phyloP scores from a whole-genome alignment of 169 alveolate species.

The Plasmodium inui region DNA sequence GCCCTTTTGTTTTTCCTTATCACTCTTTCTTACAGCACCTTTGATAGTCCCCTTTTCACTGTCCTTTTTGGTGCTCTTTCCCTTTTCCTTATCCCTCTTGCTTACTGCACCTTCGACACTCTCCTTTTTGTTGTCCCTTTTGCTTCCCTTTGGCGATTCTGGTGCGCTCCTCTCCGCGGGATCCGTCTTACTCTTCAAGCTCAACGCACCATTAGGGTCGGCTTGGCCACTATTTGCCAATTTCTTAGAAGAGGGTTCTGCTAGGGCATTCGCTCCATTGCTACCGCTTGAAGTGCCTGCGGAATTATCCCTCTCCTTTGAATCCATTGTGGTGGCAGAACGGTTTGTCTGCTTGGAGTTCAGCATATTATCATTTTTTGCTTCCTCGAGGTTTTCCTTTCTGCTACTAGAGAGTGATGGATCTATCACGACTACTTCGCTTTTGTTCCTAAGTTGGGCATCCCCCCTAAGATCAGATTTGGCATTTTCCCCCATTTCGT shows the following conservation, averaged over 20 bases:
- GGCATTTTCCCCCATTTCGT: neutral
- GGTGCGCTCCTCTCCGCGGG: neutral
- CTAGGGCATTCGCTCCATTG: neutral
- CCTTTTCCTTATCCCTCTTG: neutral
- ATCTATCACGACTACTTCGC: neutral
- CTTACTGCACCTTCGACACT: neutral
- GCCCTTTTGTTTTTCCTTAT: neutral
- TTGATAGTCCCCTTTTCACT: too few species aligned
- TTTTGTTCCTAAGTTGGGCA: neutral
- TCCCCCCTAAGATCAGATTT: neutral
- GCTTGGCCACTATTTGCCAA: neutral
- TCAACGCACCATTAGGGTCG: neutral
- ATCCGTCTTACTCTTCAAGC: neutral
- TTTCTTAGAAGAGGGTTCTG: neutral
- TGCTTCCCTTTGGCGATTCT: neutral
- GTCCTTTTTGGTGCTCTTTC: neutral
- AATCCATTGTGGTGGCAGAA: neutral
- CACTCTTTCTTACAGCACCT: too few species aligned
- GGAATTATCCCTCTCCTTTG: neutral
- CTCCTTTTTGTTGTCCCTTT: neutral
- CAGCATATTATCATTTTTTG: neutral
- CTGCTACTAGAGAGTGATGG: neutral
- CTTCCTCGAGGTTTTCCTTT: neutral
- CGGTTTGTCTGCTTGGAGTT: neutral
- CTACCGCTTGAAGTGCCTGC: neutral